Evolutionary conservation across 176 grass and related monocot genomes (phyloP), one percentile per base, ranked within the genome.

Genomic region (Oryza nivara): DNA sequence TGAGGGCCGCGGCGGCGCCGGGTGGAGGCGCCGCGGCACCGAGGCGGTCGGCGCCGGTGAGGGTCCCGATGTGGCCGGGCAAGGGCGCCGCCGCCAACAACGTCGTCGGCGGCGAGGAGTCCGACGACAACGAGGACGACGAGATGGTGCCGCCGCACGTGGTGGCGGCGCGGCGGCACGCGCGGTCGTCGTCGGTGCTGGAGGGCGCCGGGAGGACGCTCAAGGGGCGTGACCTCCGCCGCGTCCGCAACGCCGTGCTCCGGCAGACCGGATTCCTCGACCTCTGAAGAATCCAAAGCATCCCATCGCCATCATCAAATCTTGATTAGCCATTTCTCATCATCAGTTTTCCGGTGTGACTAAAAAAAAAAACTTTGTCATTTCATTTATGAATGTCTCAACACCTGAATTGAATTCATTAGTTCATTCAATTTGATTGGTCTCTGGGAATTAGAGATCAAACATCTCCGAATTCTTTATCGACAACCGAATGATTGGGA

Each of bases 121-220:
- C 67, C 1, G 81, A 75, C 1, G 70, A 76, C 30, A 32, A 32
- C 0, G 86, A 80, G 12, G 89, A 85, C 56, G 82, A 80, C 35
- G 87, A 86, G 83, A 86, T 79, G 87, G 84, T 86, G 68, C 90
- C 86, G 63, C 90, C 90, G 83, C 90, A 92, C 78, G 90, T 88
- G 68, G 69, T 92, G 78, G 63, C 86, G 47, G 86, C 83, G 79
- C 86, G 90, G 83, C 86, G 73, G 17, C 68, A 82, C 78, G 86
- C 79, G 68, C 78, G 86, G 49, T 88, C 90, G 68, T 92, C 83
- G 67, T 92, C 90, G 58, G 74, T 92, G 86, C 74, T 92, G 72
- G 86, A 92, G 69, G 90, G 90, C 83, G 90, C 68, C 68, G 90
- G 90, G 22, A 61, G 86, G 60, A 92, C 86, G 65, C 86, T 92